Percentiles rank a stretch among this genome's conserved stretches.
Conservation (phyloP, 805 yeast genomes). For the Kazachstania psychrophila region DNA sequence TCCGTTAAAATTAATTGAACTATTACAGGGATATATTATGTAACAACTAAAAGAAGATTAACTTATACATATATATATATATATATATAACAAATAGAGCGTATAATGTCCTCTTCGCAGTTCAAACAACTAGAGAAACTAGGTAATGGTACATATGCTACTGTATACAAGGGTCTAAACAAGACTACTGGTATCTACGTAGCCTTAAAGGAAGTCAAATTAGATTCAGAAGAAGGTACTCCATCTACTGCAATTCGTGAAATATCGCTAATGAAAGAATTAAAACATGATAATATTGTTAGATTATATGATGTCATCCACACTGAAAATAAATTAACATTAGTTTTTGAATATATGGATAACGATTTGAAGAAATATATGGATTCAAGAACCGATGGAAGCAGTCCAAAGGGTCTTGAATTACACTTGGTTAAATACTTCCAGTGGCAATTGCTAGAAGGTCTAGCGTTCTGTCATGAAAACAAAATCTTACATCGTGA, state of each 20-base stretch:
- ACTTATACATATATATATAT: no score
- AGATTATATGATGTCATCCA: slow-evolving; percentile 89
- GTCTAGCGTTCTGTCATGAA: slow-evolving; percentile 87
- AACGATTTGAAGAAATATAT: slow-evolving; percentile 91
- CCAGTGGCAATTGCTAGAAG: slow-evolving; percentile 84
- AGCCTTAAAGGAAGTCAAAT: slow-evolving; percentile 87
- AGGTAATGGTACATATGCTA: slow-evolving; percentile 83
- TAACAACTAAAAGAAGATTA: no score
- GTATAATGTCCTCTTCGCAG: slow-evolving; percentile 21
- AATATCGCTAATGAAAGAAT: slow-evolving; percentile 85
- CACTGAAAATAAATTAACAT: slow-evolving; percentile 85
- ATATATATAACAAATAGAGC: background rate
- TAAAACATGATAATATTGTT: slow-evolving; percentile 89
- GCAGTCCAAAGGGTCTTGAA: slow-evolving; percentile 31
- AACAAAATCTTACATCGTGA: slow-evolving; percentile 93
- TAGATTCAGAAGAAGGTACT: slow-evolving; percentile 97
- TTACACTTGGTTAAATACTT: slow-evolving; percentile 70
- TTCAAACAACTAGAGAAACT: slow-evolving; percentile 31
- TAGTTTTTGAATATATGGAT: slow-evolving; percentile 90
- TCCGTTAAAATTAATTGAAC: no score
- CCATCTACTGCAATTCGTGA: slow-evolving; percentile 98
- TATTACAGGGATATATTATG: no score
- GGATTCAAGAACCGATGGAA: slow-evolving; percentile 50
- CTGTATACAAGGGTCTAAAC: slow-evolving; percentile 92
- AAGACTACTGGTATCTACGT: slow-evolving; percentile 88